These are phyloP conservation scores for Selenicereus undatus DNA, from an alignment of 148 eudicot species.

Conservation along the genomic window DNA sequence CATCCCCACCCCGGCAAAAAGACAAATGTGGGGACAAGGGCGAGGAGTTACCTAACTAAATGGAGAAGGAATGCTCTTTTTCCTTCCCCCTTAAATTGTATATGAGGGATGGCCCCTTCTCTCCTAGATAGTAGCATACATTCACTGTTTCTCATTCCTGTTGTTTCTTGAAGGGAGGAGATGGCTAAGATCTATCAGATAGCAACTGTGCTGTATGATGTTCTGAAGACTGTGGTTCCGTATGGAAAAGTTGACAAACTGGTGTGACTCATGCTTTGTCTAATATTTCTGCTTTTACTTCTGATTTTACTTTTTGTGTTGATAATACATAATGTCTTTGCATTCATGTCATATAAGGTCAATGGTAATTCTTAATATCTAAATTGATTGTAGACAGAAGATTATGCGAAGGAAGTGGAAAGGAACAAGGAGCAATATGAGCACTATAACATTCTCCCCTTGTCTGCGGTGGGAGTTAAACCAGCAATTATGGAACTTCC, in stretches of 20 bases:
- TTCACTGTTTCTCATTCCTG: slow-evolving; percentile 4
- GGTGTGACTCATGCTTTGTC: slow-evolving; percentile 46
- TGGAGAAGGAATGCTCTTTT: neutral
- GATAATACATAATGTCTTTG: neutral
- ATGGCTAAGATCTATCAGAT: slow-evolving; percentile 92
- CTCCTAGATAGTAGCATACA: neutral
- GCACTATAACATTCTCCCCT: slow-evolving; percentile 91
- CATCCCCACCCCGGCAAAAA: neutral
- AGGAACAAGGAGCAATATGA: slow-evolving; percentile 66
- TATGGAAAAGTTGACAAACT: slow-evolving; percentile 51
- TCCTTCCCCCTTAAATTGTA: neutral
- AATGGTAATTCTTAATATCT: slow-evolving; percentile 12
- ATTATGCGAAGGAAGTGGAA: slow-evolving; percentile 83
- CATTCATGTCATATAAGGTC: slow-evolving; percentile 1
- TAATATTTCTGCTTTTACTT: neutral
- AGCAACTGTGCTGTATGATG: slow-evolving; percentile 90
- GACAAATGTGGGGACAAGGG: neutral
- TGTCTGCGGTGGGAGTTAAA: slow-evolving; percentile 69
- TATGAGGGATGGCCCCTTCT: neutral
- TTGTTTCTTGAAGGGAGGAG: slow-evolving; percentile 64
- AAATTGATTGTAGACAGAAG: slow-evolving; percentile 48
- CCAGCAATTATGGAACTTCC: slow-evolving; percentile 97
- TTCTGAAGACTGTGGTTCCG: slow-evolving; percentile 80
- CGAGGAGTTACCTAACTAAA: neutral
- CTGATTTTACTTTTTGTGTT: slow-evolving; percentile 2